These are phyloP conservation scores for Clitopilus hobsonii DNA, from an alignment of 768 basidiomycete genomes.

Conservation along the genomic window DNA sequence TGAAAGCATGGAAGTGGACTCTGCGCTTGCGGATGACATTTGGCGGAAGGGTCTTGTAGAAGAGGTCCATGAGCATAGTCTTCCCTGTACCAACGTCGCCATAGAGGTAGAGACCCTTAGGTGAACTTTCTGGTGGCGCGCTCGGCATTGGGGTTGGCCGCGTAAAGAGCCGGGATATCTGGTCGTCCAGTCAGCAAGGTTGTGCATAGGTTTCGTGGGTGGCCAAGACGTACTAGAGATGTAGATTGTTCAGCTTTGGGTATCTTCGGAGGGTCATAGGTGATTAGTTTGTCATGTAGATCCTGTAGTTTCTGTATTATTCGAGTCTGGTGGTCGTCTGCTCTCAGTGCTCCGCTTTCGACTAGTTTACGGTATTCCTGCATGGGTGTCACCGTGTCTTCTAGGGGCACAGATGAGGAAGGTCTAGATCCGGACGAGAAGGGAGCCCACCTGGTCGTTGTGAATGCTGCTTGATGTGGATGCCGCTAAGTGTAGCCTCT, in stretches of 20 bases:
- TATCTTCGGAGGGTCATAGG: conserved; percentile 68
- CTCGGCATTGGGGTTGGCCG: conserved; percentile 30
- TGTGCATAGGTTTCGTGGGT: conserved; percentile 13
- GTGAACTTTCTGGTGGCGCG: conserved; percentile 47
- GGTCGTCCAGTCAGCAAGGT: too few species aligned
- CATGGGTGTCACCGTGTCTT: conserved; percentile 33
- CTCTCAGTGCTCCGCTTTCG: conserved; percentile 46
- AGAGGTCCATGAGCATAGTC: conserved; percentile 99
- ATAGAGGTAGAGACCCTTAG: conserved; percentile 90
- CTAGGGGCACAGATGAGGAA: conserved; percentile 9
- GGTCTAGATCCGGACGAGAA: neutral
- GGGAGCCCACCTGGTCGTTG: conserved; percentile 4
- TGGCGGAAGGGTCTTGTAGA: conserved; percentile 77
- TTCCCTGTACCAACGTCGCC: conserved; percentile 98
- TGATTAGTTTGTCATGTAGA: conserved; percentile 65
- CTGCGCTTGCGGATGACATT: conserved; percentile 70
- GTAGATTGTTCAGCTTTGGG: conserved; percentile 34
- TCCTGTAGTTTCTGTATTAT: conserved; percentile 82
- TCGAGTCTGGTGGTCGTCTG: conserved; percentile 79
- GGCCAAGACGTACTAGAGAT: conserved; percentile 31
- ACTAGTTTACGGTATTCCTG: conserved; percentile 42
- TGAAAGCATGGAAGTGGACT: conserved; percentile 98
- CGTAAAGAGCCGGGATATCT: conserved; percentile 47
- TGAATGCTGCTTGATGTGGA: neutral
- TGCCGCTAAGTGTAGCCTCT: neutral